These are phyloP conservation scores for Teratosphaeria viscida DNA, from an alignment of 2,329 filamentous ascomycete species.

Conservation along the genomic window DNA sequence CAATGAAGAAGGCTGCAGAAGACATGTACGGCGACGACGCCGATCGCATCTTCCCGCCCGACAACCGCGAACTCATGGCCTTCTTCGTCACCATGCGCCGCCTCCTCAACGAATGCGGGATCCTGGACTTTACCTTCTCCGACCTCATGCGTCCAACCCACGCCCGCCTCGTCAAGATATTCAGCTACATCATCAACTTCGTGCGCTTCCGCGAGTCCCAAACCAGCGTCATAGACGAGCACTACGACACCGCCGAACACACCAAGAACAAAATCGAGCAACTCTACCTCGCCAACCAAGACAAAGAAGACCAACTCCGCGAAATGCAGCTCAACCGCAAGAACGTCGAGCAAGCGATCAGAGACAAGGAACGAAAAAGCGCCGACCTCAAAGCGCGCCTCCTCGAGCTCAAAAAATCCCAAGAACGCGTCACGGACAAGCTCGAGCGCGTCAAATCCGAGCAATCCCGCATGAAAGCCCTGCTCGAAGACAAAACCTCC, in stretches of 20 bases:
- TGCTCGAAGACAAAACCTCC: slow-evolving; percentile 62
- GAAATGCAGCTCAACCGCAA: slow-evolving; percentile 72
- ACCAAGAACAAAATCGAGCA: slow-evolving; percentile 82
- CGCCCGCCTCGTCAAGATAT: slow-evolving; percentile 83
- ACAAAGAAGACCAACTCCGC: slow-evolving; percentile 67
- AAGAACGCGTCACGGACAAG: slow-evolving; percentile 72
- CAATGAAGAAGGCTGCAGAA: slow-evolving; percentile 85
- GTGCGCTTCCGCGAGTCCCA: slow-evolving; percentile 93
- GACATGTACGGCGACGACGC: slow-evolving; percentile 75
- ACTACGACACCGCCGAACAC: slow-evolving; percentile 82
- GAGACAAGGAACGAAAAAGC: slow-evolving; percentile 76
- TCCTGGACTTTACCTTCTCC: slow-evolving; percentile 85
- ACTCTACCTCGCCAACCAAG: slow-evolving; percentile 75
- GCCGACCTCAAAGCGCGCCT: slow-evolving; percentile 76
- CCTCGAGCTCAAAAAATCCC: slow-evolving; percentile 67
- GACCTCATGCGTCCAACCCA: slow-evolving; percentile 88
- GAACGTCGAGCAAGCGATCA: slow-evolving; percentile 69
- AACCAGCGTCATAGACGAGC: slow-evolving; percentile 77
- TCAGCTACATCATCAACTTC: slow-evolving; percentile 98
- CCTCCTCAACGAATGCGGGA: slow-evolving; percentile 74
- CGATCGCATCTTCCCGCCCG: slow-evolving; percentile 66
- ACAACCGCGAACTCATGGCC: slow-evolving; percentile 89
- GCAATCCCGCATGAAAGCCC: slow-evolving; percentile 62
- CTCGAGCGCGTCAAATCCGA: slow-evolving; percentile 74
- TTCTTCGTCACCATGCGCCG: slow-evolving; percentile 80